Conservation (phyloP, 176 grass and related monocot species). For the Carex cristatella region DNA sequence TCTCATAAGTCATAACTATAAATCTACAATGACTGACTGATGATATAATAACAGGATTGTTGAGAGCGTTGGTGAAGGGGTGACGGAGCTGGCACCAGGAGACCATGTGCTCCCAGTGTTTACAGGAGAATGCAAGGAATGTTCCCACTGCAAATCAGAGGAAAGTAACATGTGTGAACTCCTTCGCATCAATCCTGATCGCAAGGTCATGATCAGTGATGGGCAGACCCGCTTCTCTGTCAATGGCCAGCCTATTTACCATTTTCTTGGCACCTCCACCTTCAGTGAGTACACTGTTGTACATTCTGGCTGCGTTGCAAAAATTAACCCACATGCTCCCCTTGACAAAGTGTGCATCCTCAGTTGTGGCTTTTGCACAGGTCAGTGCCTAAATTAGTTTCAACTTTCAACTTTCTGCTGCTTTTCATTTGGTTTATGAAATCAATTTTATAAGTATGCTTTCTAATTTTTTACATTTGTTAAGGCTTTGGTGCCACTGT, state of each 20-base stretch:
- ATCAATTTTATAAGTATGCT: neutral
- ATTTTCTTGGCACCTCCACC: slow-evolving; percentile 76
- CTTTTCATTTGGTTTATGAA: neutral
- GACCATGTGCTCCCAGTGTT: slow-evolving; percentile 94
- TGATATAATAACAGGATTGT: slow-evolving; percentile 41
- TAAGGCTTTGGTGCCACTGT: slow-evolving; percentile 76
- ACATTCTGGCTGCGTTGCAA: slow-evolving; percentile 62
- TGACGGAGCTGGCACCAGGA: slow-evolving; percentile 56
- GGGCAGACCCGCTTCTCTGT: slow-evolving; percentile 50
- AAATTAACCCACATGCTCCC: slow-evolving; percentile 58
- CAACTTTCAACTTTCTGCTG: no score
- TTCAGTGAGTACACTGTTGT: slow-evolving; percentile 91
- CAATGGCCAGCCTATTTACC: slow-evolving; percentile 59
- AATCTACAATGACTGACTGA: no score
- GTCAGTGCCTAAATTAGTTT: slow-evolving; percentile 22
- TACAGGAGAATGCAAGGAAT: slow-evolving; percentile 86
- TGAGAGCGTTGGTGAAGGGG: slow-evolving; percentile 84
- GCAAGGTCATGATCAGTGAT: slow-evolving; percentile 67
- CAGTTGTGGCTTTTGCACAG: slow-evolving; percentile 74
- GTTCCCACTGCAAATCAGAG: slow-evolving; percentile 63
- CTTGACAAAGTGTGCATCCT: slow-evolving; percentile 86
- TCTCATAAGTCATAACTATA: neutral
- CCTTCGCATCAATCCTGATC: slow-evolving; percentile 69
- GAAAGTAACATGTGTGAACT: slow-evolving; percentile 96
- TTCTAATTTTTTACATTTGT: neutral